Percentiles rank a stretch among this genome's conserved stretches.
phyloP scores from a whole-genome alignment of 768 basidiomycete species.

The Tulasnella sp. region DNA sequence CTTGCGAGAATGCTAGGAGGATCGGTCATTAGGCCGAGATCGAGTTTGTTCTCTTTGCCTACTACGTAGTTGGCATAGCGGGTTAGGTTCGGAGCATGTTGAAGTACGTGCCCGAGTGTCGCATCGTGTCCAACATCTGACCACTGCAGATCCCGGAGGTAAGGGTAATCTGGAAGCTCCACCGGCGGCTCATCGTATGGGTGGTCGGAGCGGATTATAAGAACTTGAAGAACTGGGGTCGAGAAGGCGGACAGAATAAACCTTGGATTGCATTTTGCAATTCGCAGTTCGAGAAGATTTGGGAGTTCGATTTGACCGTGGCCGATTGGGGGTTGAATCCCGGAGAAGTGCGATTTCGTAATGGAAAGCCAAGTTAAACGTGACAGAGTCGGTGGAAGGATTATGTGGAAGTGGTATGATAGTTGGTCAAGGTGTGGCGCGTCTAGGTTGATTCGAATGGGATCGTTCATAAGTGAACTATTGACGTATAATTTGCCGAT shows the following conservation, averaged over 20 bases:
- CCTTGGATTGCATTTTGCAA: not conserved
- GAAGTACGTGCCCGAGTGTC: not conserved
- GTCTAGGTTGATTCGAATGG: not conserved
- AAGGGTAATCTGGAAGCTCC: not conserved
- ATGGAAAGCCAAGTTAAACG: not conserved
- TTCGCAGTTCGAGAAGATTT: not conserved
- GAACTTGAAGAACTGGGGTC: not conserved
- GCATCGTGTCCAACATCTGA: not conserved
- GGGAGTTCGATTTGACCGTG: not conserved
- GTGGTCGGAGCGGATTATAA: not conserved
- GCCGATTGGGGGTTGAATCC: not conserved
- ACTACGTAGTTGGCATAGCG: not conserved
- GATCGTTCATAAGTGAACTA: not conserved
- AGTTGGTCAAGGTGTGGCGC: not conserved
- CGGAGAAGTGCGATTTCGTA: not conserved
- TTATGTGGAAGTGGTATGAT: not conserved
- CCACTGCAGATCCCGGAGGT: not conserved
- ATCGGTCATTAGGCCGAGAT: not conserved
- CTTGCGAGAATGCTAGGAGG: not conserved
- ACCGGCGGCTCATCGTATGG: not conserved
- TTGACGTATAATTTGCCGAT: not conserved
- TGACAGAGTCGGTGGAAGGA: not conserved
- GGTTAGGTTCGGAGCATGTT: not conserved
- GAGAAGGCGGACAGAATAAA: not conserved
- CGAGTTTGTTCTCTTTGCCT: not conserved